Conservation (phyloP, 2,329 filamentous ascomycete genomes). For the Tolypocladium tropicale region DNA sequence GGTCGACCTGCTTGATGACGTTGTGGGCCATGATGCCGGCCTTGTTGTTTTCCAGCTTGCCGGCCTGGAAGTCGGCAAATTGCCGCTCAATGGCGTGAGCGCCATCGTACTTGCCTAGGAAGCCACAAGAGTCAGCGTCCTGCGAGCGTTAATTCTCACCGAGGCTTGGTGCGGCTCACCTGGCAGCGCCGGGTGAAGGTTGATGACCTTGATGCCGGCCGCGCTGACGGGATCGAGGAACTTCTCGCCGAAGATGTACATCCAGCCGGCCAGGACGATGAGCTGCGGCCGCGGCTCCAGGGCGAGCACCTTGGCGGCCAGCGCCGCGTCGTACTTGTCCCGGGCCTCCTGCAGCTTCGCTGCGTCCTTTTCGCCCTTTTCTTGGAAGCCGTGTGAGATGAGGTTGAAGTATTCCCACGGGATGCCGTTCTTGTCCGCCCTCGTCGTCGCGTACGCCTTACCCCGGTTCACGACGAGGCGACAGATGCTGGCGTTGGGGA, state of each 20-base stretch:
- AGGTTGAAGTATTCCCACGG: slow-evolving; percentile 76
- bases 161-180: slow-evolving; percentile 28
- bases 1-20: slow-evolving; percentile 71
- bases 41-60: slow-evolving; percentile 43
- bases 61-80: slow-evolving; percentile 57
- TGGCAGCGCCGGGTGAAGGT: slow-evolving; percentile 68
- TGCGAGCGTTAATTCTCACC: neutral
- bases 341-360: slow-evolving; percentile 45
- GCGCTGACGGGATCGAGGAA: slow-evolving; percentile 61
- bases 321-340: slow-evolving; percentile 61
- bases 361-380: slow-evolving; percentile 49
- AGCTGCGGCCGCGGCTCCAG: slow-evolving; percentile 52
- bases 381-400: slow-evolving; percentile 55
- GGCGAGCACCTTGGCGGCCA: slow-evolving; percentile 56
- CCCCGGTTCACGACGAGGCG: slow-evolving; percentile 39
- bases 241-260: slow-evolving; percentile 65
- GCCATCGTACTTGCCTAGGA: slow-evolving; percentile 63
- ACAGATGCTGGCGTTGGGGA: slow-evolving; percentile 32
- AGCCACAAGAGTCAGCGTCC: neutral
- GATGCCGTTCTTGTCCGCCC: slow-evolving; percentile 29
- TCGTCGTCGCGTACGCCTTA: slow-evolving; percentile 32
- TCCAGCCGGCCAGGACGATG: slow-evolving; percentile 77
- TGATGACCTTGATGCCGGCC: slow-evolving; percentile 61
- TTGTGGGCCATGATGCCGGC: slow-evolving; percentile 90
- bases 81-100: slow-evolving; percentile 69